phyloP scores from a whole-genome alignment of 2,329 filamentous ascomycete species.

The Alternaria sp. region DNA sequence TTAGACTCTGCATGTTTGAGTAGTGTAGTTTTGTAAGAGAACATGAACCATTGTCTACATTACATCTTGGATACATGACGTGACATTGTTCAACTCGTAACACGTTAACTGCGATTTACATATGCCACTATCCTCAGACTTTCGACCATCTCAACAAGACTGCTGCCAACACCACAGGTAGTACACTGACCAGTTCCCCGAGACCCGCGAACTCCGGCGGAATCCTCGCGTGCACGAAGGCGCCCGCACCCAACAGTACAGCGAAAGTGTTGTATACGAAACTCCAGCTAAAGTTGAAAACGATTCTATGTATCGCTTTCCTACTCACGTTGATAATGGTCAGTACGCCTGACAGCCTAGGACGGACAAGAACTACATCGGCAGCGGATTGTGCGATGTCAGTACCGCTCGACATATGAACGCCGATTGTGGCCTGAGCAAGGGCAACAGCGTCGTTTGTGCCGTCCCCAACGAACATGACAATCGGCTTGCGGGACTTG shows the following conservation, averaged over 20 bases:
- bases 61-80: neutral
- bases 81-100: neutral
- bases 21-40: neutral
- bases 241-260: constrained; percentile 70
- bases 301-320: constrained; percentile 53
- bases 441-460: constrained; percentile 83
- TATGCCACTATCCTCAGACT: constrained; percentile 12
- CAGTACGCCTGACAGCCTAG: constrained; percentile 58
- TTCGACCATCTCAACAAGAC: constrained; percentile 55
- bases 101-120: neutral
- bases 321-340: constrained; percentile 64
- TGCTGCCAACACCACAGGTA: constrained; percentile 71
- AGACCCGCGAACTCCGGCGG: constrained; percentile 73
- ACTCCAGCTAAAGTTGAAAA: constrained; percentile 76
- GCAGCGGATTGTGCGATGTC: constrained; percentile 74
- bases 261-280: constrained; percentile 76
- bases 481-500: constrained; percentile 41
- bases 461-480: constrained; percentile 79
- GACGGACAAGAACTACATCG: constrained; percentile 72
- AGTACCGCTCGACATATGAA: constrained; percentile 68
- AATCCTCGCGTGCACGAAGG: constrained; percentile 63
- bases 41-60: neutral
- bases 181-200: constrained; percentile 77
- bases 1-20: neutral
- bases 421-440: constrained; percentile 73